These are phyloP conservation scores for Saccharomyces eubayanus DNA, from an alignment of 805 yeast species.

Conservation along the genomic window DNA sequence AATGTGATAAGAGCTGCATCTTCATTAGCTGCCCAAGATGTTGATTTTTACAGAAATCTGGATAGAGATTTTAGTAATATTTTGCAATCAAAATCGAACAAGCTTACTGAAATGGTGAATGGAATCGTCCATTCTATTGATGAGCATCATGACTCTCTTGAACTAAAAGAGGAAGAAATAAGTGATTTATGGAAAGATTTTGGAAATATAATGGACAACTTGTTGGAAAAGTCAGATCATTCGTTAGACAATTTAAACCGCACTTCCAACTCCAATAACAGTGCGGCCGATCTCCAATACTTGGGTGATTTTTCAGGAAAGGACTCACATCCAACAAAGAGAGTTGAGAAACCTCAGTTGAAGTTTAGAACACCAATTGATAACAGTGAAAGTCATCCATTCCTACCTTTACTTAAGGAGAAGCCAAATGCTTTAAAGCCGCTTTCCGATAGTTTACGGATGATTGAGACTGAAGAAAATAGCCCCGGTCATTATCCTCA, in stretches of 20 bases:
- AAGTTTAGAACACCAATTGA: slow-evolving; percentile 52
- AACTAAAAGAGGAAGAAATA: slow-evolving; percentile 37
- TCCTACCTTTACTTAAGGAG: slow-evolving; percentile 57
- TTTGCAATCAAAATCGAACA: slow-evolving; percentile 35
- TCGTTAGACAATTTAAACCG: slow-evolving; percentile 43
- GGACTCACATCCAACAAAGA: slow-evolving; percentile 17
- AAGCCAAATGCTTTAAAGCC: slow-evolving; percentile 67
- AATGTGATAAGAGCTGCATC: slow-evolving; percentile 57
- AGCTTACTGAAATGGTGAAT: slow-evolving; percentile 41
- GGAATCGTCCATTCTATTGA: slow-evolving; percentile 34
- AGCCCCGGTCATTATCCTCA: slow-evolving; percentile 59
- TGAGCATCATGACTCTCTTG: slow-evolving; percentile 24
- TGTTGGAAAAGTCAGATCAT: slow-evolving; percentile 71
- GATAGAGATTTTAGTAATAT: slow-evolving; percentile 40
- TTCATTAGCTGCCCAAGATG: slow-evolving; percentile 69
- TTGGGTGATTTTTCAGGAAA: slow-evolving; percentile 38
- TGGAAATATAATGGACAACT: slow-evolving; percentile 53
- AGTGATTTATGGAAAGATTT: slow-evolving; percentile 53
- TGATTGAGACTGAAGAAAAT: slow-evolving; percentile 34
- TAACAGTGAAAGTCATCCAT: slow-evolving; percentile 63
- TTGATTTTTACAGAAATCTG: slow-evolving; percentile 61
- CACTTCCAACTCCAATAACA: slow-evolving; percentile 14
- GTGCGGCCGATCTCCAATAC: slow-evolving; percentile 32
- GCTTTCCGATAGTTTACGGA: slow-evolving; percentile 42
- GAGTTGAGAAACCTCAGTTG: slow-evolving; percentile 60